Evolutionary conservation across 148 eudicot genomes (phyloP).

Genomic region (Rhododendron molle): DNA sequence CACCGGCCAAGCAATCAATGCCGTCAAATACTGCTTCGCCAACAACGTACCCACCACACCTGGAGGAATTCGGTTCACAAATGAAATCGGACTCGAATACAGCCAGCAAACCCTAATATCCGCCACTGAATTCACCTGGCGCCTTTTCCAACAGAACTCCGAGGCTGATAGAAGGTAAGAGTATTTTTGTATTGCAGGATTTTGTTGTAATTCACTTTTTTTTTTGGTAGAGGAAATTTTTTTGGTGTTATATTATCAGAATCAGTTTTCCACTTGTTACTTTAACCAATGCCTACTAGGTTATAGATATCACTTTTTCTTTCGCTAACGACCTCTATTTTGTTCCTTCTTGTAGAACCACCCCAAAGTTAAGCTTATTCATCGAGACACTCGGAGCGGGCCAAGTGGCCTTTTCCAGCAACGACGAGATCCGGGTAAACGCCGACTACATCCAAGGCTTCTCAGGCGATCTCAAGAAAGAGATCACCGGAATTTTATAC

Average conservation of each 20-base stretch:
- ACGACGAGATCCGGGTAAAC: constrained; percentile 17
- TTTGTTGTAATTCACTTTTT: background rate
- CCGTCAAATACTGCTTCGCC: constrained; percentile 26
- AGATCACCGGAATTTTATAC: constrained; percentile 16
- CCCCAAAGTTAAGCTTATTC: constrained; percentile 20
- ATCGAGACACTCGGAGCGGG: constrained; percentile 11
- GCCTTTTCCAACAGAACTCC: constrained; percentile 29
- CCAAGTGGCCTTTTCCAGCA: constrained; percentile 6
- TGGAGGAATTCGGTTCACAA: constrained; percentile 27
- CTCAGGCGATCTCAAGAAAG: constrained; percentile 19
- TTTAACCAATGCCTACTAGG: too few relatives aligned
- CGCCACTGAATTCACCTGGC: constrained; percentile 32
- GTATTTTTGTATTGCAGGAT: background rate
- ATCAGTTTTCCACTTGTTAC: too few relatives aligned
- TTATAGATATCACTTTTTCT: background rate
- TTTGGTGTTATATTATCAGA: too few relatives aligned
- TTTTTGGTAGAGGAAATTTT: too few relatives aligned
- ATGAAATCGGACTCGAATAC: constrained; percentile 27
- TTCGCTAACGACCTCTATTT: background rate
- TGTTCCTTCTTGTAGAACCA: background rate
- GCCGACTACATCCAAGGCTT: constrained; percentile 11
- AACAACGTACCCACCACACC: constrained; percentile 25
- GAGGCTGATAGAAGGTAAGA: constrained; percentile 16
- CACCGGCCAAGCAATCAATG: constrained; percentile 7
- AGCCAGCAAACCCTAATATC: constrained; percentile 12